Percentiles rank a stretch among this genome's conserved stretches.
Evolutionary conservation across 768 basidiomycete species (phyloP).

Genomic region (Ramaria sp.): DNA sequence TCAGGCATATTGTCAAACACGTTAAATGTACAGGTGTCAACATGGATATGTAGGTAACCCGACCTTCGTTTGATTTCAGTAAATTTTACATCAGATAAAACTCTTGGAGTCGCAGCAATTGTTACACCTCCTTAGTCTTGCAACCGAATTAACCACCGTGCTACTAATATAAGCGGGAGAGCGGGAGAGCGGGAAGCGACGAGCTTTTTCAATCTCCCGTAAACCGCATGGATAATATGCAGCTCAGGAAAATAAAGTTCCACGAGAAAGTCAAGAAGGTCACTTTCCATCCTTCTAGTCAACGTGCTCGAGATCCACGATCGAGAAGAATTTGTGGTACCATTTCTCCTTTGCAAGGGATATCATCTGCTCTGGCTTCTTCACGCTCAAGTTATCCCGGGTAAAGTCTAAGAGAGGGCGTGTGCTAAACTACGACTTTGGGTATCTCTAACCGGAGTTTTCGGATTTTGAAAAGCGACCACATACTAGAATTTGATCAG

Average conservation of each 20-base stretch:
- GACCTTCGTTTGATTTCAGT: too few species aligned
- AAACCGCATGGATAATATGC: not conserved
- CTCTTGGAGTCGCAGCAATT: too few species aligned
- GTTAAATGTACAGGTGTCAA: too few species aligned
- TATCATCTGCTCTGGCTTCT: conserved; percentile 26
- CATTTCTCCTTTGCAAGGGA: conserved; percentile 26
- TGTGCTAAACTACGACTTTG: conserved; percentile 28
- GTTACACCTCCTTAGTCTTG: conserved; percentile 31
- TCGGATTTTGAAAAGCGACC: too few species aligned
- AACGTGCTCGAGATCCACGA: conserved; percentile 32
- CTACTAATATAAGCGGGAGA: not conserved
- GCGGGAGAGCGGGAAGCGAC: conserved; percentile 1
- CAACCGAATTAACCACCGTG: conserved; percentile 9
- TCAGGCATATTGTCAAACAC: too few species aligned
- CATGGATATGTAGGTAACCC: too few species aligned
- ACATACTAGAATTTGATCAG: too few species aligned
- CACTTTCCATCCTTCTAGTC: conserved; percentile 20
- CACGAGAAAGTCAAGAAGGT: conserved; percentile 22
- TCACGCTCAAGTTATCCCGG: conserved; percentile 24
- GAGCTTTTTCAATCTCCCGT: not conserved
- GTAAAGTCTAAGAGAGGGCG: conserved; percentile 24
- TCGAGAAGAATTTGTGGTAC: conserved; percentile 27
- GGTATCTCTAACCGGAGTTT: conserved; percentile 37
- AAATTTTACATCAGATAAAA: too few species aligned
- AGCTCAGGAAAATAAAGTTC: conserved; percentile 19